Evolutionary conservation across 106 monocot genomes (phyloP).

Genomic region (Dioscorea zingiberensis): DNA sequence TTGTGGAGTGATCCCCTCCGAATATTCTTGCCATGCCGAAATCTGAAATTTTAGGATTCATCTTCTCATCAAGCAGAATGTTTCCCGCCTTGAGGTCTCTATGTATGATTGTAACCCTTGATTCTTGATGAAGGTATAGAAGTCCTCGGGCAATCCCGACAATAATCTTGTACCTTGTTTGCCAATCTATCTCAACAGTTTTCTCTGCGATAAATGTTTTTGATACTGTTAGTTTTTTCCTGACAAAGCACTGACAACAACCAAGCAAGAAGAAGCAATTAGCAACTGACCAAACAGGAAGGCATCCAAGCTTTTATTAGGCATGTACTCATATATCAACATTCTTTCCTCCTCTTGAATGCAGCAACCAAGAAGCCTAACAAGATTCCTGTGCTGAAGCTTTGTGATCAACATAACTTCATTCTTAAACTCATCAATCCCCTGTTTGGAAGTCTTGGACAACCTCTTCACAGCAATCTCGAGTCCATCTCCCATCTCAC

Average conservation of each 20-base stretch:
- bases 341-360: conserved; percentile 14
- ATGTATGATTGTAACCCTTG: conserved; percentile 15
- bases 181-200: conserved; percentile 10
- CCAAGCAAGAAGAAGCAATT: not conserved
- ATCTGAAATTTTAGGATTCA: conserved; percentile 47
- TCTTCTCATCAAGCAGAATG: conserved; percentile 27
- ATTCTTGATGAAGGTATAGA: conserved; percentile 41
- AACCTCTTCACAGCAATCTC: conserved; percentile 20
- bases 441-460: conserved; percentile 7
- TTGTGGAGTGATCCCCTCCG: conserved; percentile 7
- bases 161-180: conserved; percentile 16
- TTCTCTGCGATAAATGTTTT: not conserved
- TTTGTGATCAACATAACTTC: conserved; percentile 15
- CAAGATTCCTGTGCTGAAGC: conserved; percentile 21
- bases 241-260: not conserved
- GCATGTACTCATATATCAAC: conserved; percentile 22
- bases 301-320: conserved; percentile 12
- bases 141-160: conserved; percentile 29
- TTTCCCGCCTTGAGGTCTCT: conserved; percentile 44
- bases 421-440: conserved; percentile 22
- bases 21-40: conserved; percentile 47
- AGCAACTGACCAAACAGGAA: conserved; percentile 7
- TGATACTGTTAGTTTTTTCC: too few relatives aligned
- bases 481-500: conserved; percentile 8
- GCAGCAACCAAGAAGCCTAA: conserved; percentile 18